Evolutionary conservation across 208 protist genomes (phyloP), one percentile per base, ranked within the genome.

Genomic region (Trypanosoma theileri): DNA sequence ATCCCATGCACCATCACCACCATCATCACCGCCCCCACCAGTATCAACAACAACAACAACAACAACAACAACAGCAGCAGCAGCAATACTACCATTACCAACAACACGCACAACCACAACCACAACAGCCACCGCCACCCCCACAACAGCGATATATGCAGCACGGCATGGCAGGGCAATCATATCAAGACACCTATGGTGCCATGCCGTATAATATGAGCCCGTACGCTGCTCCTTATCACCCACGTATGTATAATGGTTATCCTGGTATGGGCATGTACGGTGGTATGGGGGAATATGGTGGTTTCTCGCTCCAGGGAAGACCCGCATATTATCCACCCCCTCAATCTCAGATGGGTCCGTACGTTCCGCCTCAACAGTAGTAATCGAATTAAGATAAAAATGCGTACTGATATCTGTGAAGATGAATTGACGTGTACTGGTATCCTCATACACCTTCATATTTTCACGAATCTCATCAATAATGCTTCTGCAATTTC

Each of bases 131-230:
- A 70, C 40, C 19, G 24, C 53, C 56, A 14, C 50, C 22, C 24
- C 58, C 55, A 71, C 21, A 24, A 56, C 75, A 83, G 52, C 35
- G 52, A 35, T 58, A 76, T 54, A 69, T 70, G 45, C 71, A 73
- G 60, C 64, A 77, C 13, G 45, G 46, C 28, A 66, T 64, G 57
- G 31, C 54, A 42, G 48, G 62, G 22, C 40, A 58, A 58, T 12
- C 70, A 69, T 66, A 76, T 52, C 77, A 70, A 26, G 59, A 60
- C 54, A 42, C 45, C 10, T 69, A 75, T 40, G 59, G 26, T 22
- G 45, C 61, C 16, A 14, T 59, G 26, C 53, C 45, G 26, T 69
- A 70, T 35, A 61, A 64, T 42, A 69, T 69, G 61, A 75, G 55
- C 28, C 45, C 44, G 9, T 54, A 68, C n/a, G 62, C 63, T 35